Base-by-base conservation (phyloP, 768 basidiomycete genomes). In the Lactarius trivialis region DNA sequence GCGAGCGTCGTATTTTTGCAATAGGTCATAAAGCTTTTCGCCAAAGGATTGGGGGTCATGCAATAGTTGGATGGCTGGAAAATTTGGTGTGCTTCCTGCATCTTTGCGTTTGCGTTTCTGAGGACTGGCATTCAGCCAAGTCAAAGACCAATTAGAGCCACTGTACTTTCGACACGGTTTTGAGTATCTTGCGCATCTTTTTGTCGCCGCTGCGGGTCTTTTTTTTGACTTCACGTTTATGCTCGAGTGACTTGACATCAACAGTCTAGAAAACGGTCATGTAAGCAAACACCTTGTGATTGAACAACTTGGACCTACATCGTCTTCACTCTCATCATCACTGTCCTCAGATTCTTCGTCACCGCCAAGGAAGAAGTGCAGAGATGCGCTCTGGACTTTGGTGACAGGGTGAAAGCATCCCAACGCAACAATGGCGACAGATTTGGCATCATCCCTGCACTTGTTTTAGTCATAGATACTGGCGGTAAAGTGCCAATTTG, bases 331-430 rank as follows among this genome's bases (percentile, higher is more conserved):
- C 65, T 89, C 90, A 1, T 87, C 83, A 50, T 87, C 86, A 49
- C 83, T 86, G 62, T 88, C 85, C 43, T 85, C 85, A 58, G 81
- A 80, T 21, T 86, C 85, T 24, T 92, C 85, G 48, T 92, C 91
- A 60, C 81, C 84, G 5, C 92, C 92, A n/a, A 99, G 83, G 79
- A 98, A 99, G 77, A 98, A 99, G 75, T 98, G 93, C 17, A 95
- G 75, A 1, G 94, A 91, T 2, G 93, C 93, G 63, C 85, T 92
- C 72, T 98, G 95, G 0, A 98, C 97, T 74, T 98, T 98, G 57
- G 86, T 79, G 43, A 88, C 83, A 26, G 97, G 94, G 72, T 99
- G 96, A 71, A 93, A 91, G 73, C 93, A 96, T 7, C 92, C 96
- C 43, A 92, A 78, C 0, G 92, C 85, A 67, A 96, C 81, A 71